phyloP scores from a whole-genome alignment of 331 rosid genomes.

The Rosa hybrid region DNA sequence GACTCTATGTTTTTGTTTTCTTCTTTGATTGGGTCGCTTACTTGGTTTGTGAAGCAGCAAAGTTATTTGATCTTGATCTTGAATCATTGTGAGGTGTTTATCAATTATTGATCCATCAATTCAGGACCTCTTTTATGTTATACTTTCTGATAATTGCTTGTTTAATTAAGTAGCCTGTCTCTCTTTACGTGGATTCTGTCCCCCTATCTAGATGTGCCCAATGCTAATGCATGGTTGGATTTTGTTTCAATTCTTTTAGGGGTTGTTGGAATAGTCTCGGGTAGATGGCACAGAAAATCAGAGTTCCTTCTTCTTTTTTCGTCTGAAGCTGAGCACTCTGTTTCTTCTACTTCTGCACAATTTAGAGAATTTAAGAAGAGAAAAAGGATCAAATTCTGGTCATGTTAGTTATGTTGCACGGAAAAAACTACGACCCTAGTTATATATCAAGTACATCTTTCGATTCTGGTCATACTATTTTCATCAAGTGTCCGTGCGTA shows the following conservation, averaged over 20 bases:
- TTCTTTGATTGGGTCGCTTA: not conserved
- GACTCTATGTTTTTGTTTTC: not conserved
- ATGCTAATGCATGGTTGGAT: not conserved
- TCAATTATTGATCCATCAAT: slow-evolving; percentile 12
- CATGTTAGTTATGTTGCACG: too few species aligned
- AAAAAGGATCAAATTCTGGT: not conserved
- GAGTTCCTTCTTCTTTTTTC: not conserved
- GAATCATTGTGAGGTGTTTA: not conserved
- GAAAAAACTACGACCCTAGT: too few species aligned
- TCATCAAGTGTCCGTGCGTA: not conserved
- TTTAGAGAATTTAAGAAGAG: not conserved
- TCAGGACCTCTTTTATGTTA: not conserved
- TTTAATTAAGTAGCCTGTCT: not conserved
- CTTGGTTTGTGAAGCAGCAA: not conserved
- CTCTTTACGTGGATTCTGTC: not conserved
- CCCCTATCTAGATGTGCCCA: not conserved
- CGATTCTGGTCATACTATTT: too few species aligned
- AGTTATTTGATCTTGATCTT: not conserved
- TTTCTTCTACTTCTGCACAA: not conserved
- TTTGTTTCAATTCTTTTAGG: not conserved
- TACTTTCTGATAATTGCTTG: not conserved
- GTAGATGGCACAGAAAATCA: not conserved
- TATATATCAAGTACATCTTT: too few species aligned
- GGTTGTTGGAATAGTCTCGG: not conserved
- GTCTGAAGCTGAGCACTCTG: not conserved